phyloP scores from a whole-genome alignment of 306 rosid species.

The Acmispon strigosus region DNA sequence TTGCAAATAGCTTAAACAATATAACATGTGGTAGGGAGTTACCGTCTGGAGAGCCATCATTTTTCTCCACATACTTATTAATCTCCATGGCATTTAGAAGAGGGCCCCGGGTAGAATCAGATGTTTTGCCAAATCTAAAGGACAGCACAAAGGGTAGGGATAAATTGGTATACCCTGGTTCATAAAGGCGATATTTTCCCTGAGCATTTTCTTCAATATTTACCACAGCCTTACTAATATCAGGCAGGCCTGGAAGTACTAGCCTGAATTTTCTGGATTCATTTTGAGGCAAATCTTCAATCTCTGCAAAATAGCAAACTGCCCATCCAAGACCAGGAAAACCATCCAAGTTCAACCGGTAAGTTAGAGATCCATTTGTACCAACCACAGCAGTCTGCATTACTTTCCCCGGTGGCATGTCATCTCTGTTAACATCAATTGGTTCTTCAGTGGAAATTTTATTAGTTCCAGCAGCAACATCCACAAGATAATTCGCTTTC shows the following conservation, averaged over 20 bases:
- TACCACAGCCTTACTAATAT: constrained; percentile 69
- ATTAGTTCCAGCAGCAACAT: constrained; percentile 79
- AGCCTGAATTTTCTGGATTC: constrained; percentile 90
- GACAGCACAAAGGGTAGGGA: constrained; percentile 79
- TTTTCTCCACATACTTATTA: constrained; percentile 71
- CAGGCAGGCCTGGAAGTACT: constrained; percentile 64
- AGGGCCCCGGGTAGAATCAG: constrained; percentile 84
- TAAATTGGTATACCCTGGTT: constrained; percentile 75
- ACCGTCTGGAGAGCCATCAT: constrained; percentile 81
- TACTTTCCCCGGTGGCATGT: constrained; percentile 77
- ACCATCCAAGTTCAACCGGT: constrained; percentile 83
- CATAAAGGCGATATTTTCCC: constrained; percentile 81
- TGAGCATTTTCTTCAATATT: constrained; percentile 93
- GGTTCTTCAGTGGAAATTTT: constrained; percentile 69
- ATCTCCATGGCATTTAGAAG: constrained; percentile 95
- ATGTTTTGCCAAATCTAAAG: constrained; percentile 68
- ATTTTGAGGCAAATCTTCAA: constrained; percentile 63
- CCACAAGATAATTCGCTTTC: constrained; percentile 94
- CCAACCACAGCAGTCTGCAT: constrained; percentile 99
- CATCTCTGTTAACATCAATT: constrained; percentile 54
- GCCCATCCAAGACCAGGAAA: constrained; percentile 94
- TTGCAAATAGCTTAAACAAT: background rate
- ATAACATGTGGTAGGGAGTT: constrained; percentile 8
- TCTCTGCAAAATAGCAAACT: constrained; percentile 79
- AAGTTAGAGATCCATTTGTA: constrained; percentile 75